Evolutionary conservation across 2,329 filamentous ascomycete species (phyloP).

Genomic region (Ceratocystis variospora): DNA sequence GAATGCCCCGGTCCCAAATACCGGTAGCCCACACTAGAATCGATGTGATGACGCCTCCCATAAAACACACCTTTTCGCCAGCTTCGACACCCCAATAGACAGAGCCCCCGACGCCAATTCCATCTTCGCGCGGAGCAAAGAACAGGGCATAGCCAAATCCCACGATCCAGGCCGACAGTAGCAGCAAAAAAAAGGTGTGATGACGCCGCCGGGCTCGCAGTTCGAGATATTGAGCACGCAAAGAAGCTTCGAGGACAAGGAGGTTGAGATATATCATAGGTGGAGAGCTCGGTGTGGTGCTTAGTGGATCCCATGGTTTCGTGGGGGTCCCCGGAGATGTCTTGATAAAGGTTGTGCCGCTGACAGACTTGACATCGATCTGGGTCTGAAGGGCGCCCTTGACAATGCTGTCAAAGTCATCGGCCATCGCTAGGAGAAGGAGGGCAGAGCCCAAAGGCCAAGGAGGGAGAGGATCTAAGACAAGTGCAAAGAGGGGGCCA

Average conservation of each 20-base stretch:
- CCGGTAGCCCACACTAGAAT: conserved; percentile 86
- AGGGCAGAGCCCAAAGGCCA: background rate
- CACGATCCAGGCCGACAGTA: conserved; percentile 66
- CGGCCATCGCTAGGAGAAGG: conserved; percentile 11
- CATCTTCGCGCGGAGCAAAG: conserved; percentile 90
- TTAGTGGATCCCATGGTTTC: conserved; percentile 55
- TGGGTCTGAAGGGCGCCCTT: conserved; percentile 68
- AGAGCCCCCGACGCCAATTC: conserved; percentile 74
- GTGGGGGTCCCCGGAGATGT: conserved; percentile 30
- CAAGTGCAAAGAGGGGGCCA: background rate
- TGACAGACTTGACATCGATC: conserved; percentile 29
- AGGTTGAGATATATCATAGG: conserved; percentile 98
- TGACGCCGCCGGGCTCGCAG: conserved; percentile 77
- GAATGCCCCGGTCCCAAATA: conserved; percentile 87
- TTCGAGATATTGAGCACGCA: conserved; percentile 85
- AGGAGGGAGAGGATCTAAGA: background rate
- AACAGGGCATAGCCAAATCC: conserved; percentile 86
- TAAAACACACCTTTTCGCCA: conserved; percentile 77
- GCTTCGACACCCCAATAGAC: conserved; percentile 95
- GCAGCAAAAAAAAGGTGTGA: conserved; percentile 79
- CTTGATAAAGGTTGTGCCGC: conserved; percentile 28
- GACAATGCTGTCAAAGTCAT: conserved; percentile 64
- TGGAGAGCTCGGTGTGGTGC: conserved; percentile 73
- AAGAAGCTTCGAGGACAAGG: conserved; percentile 84
- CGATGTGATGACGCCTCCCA: conserved; percentile 77